phyloP scores from a whole-genome alignment of 2,329 filamentous ascomycete genomes.

The Huntiella omanensis region DNA sequence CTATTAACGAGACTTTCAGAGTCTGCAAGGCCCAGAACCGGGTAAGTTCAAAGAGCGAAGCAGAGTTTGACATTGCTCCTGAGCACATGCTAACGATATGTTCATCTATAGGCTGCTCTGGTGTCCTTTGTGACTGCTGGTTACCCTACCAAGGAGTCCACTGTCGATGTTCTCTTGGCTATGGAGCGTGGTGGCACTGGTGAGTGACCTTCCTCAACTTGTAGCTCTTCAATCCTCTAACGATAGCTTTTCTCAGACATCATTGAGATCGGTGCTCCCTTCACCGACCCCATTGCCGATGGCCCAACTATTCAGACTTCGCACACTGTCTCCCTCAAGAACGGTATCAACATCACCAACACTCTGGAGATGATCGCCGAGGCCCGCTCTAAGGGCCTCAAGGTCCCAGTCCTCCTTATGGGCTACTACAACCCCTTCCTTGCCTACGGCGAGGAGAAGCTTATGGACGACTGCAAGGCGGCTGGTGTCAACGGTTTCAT shows the following conservation, averaged over 20 bases:
- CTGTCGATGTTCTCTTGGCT: constrained; percentile 64
- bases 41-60: constrained; percentile 22
- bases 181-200: constrained; percentile 77
- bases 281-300: constrained; percentile 95
- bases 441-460: constrained; percentile 79
- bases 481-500: constrained; percentile 93
- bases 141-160: constrained; percentile 66
- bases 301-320: constrained; percentile 91
- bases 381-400: constrained; percentile 58
- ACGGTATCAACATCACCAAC: constrained; percentile 68
- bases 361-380: constrained; percentile 70
- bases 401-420: constrained; percentile 79
- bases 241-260: constrained; percentile 34
- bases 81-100: background rate
- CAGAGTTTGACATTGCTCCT: background rate
- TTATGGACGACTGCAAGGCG: constrained; percentile 66
- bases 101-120: constrained; percentile 46
- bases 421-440: constrained; percentile 97
- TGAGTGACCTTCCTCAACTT: constrained; percentile 34
- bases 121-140: constrained; percentile 95
- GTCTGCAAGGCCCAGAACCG: constrained; percentile 39
- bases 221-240: background rate
- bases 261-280: constrained; percentile 88
- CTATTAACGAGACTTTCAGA: constrained; percentile 38
- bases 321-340: constrained; percentile 75